A percentile compares a stretch with the other conserved stretches of the same genome.
phyloP scores from a whole-genome alignment of 805 yeast species.

The Alloascoidea africana region DNA sequence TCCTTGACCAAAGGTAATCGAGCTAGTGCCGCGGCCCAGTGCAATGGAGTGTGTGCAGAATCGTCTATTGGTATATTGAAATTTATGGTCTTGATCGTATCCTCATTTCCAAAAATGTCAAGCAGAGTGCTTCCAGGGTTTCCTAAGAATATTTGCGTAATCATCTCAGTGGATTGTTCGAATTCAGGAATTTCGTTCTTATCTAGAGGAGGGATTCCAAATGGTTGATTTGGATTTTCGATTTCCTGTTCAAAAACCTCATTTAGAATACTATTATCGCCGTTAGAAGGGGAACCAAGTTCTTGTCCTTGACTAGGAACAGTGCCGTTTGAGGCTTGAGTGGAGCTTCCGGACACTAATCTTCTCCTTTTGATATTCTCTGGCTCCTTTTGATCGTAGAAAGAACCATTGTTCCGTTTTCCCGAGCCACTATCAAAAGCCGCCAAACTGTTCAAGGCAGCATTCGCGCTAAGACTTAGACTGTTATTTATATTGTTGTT shows the following conservation, averaged over 20 bases:
- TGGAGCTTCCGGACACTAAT: too few relatives aligned
- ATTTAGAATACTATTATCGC: constrained; percentile 4
- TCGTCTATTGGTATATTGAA: constrained; percentile 86
- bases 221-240: constrained; percentile 30
- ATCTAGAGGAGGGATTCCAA: constrained; percentile 21
- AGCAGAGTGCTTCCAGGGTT: constrained; percentile 19
- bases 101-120: constrained; percentile 17
- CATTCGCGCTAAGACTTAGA: background rate
- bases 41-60: constrained; percentile 84
- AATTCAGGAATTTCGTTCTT: constrained; percentile 15
- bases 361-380: background rate
- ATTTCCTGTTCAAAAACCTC: constrained; percentile 22
- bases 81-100: constrained; percentile 25
- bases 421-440: background rate
- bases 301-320: background rate
- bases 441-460: background rate
- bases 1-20: constrained; percentile 53
- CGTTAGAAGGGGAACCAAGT: background rate
- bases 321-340: background rate
- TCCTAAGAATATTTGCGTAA: constrained; percentile 36
- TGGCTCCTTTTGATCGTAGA: background rate
- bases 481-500: too few relatives aligned
- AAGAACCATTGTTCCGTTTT: background rate
- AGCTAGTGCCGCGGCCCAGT: constrained; percentile 92
- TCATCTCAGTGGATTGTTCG: constrained; percentile 25